Evolutionary conservation across 2,329 filamentous ascomycete genomes (phyloP).

Genomic region (Lasiodiplodia theobromae): DNA sequence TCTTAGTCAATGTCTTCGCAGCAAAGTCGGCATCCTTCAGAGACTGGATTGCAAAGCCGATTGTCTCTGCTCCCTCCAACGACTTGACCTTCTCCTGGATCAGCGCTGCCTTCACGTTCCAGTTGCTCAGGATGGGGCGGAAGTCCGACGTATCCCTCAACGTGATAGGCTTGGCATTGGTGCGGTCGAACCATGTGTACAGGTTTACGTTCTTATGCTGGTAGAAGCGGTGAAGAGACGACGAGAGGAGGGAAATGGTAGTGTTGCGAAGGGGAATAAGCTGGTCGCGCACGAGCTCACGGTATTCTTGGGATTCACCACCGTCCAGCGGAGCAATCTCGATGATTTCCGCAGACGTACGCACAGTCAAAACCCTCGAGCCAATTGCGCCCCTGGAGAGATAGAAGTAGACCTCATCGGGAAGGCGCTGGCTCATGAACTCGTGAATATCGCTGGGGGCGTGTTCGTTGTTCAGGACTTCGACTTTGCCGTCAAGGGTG

Average conservation of each 20-base stretch:
- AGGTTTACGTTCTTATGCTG: slow-evolving; percentile 79
- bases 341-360: slow-evolving; percentile 79
- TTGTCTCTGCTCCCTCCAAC: slow-evolving; percentile 34
- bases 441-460: slow-evolving; percentile 86
- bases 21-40: slow-evolving; percentile 75
- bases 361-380: slow-evolving; percentile 79
- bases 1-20: slow-evolving; percentile 69
- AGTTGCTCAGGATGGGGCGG: slow-evolving; percentile 64
- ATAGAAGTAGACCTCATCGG: slow-evolving; percentile 90
- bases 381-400: slow-evolving; percentile 83
- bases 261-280: slow-evolving; percentile 78
- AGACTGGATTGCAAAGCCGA: slow-evolving; percentile 63
- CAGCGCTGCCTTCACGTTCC: slow-evolving; percentile 73
- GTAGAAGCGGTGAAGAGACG: slow-evolving; percentile 82
- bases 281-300: slow-evolving; percentile 75
- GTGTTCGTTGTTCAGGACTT: slow-evolving; percentile 74
- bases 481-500: slow-evolving; percentile 76
- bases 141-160: slow-evolving; percentile 60
- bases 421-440: slow-evolving; percentile 87
- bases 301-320: slow-evolving; percentile 80
- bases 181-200: slow-evolving; percentile 75
- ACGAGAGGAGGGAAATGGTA: slow-evolving; percentile 78
- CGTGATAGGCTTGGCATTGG: slow-evolving; percentile 68
- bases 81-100: slow-evolving; percentile 53
- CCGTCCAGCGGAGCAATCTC: slow-evolving; percentile 87